These are phyloP conservation scores for Kwoniella mangroviensis DNA, from an alignment of 768 basidiomycete genomes.

Conservation along the genomic window DNA sequence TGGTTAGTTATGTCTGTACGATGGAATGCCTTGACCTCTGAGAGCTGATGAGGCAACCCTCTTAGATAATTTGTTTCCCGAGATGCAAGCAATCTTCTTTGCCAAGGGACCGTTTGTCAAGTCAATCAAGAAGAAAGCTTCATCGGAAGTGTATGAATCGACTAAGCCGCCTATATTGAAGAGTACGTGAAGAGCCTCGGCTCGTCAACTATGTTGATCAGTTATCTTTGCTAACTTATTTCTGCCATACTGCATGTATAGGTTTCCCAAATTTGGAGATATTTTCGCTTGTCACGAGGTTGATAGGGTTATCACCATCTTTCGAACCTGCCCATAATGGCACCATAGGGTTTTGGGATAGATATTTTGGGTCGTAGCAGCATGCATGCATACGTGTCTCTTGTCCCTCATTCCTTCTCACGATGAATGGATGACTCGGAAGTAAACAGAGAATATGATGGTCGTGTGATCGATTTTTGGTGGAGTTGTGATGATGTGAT, in stretches of 20 bases:
- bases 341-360: conserved; percentile 80
- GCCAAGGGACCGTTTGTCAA: conserved; percentile 87
- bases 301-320: conserved; percentile 62
- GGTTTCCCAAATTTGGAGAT: conserved; percentile 85
- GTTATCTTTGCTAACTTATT: conserved; percentile 52
- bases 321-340: conserved; percentile 64
- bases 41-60: not conserved
- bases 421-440: not conserved
- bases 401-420: too few species aligned
- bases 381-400: not conserved
- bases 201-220: not conserved
- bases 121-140: conserved; percentile 63
- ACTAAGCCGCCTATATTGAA: conserved; percentile 59
- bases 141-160: conserved; percentile 65
- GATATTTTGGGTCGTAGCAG: conserved; percentile 59
- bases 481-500: not conserved
- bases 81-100: conserved; percentile 89
- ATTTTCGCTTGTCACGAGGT: conserved; percentile 77
- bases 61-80: conserved; percentile 69
- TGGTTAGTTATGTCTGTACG: conserved; percentile 25
- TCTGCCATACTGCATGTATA: conserved; percentile 49
- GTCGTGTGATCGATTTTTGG: not conserved
- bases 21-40: too few species aligned
- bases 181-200: conserved; percentile 21
- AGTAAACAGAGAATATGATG: not conserved